phyloP scores from a whole-genome alignment of 2,329 filamentous ascomycete genomes.

The Dactylellina leptospora region DNA sequence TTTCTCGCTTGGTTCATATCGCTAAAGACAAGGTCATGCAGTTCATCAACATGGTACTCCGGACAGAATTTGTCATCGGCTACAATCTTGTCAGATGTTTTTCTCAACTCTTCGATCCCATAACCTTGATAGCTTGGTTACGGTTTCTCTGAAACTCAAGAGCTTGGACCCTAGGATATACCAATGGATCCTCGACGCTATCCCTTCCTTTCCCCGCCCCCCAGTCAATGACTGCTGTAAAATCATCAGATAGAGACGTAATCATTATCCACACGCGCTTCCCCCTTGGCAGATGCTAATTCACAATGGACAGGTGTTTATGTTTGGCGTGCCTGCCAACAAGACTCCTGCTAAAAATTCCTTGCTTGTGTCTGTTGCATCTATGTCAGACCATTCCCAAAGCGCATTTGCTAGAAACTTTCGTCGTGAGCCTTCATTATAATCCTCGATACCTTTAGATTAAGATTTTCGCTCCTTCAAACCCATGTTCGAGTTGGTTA shows the following conservation, averaged over 20 bases:
- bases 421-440: slow-evolving; percentile 14
- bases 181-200: slow-evolving; percentile 38
- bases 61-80: slow-evolving; percentile 46
- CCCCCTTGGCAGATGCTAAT: slow-evolving; percentile 19
- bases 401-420: slow-evolving; percentile 20
- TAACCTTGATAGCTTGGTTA: slow-evolving; percentile 7
- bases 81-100: slow-evolving; percentile 4
- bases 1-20: slow-evolving; percentile 47
- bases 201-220: slow-evolving; percentile 30
- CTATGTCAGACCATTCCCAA: slow-evolving; percentile 36
- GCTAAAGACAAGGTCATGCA: slow-evolving; percentile 48
- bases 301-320: slow-evolving; percentile 51
- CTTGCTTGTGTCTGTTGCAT: slow-evolving; percentile 19
- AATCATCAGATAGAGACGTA: slow-evolving; percentile 32
- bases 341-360: neutral
- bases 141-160: neutral
- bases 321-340: slow-evolving; percentile 48
- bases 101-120: slow-evolving; percentile 16
- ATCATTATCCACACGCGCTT: slow-evolving; percentile 31
- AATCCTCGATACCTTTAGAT: slow-evolving; percentile 16
- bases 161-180: slow-evolving; percentile 9
- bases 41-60: slow-evolving; percentile 29
- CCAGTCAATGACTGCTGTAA: slow-evolving; percentile 13
- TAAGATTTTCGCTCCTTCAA: slow-evolving; percentile 23
- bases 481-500: slow-evolving; percentile 13